These are phyloP conservation scores for Podila horticola DNA, from an alignment of 192 early-diverging fungal genomes.

Conservation along the genomic window DNA sequence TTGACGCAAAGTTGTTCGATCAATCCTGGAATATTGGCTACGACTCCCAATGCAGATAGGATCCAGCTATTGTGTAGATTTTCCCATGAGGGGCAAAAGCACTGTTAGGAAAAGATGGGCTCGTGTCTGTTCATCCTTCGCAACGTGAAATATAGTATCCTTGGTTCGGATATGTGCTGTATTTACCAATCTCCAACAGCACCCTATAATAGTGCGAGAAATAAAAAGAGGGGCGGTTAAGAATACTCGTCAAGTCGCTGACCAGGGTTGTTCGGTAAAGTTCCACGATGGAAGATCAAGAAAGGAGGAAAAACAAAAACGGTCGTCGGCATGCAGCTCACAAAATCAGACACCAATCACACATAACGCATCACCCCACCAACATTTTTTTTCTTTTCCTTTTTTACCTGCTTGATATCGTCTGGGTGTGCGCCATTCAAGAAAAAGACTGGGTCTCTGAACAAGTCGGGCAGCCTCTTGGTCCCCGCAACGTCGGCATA, in stretches of 20 bases:
- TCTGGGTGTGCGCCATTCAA: constrained; percentile 51
- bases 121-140: no score
- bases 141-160: no score
- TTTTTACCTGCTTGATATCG: constrained; percentile 51
- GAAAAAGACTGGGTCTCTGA: constrained; percentile 62
- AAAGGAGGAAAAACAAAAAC: background rate
- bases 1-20: constrained; percentile 62
- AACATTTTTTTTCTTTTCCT: background rate
- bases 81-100: no score
- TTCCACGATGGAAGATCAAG: background rate
- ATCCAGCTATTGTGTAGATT: constrained; percentile 44
- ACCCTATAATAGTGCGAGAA: background rate
- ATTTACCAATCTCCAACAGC: constrained; percentile 1
- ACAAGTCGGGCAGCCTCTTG: constrained; percentile 50
- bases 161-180: background rate
- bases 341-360: background rate
- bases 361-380: background rate
- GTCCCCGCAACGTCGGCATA: constrained; percentile 39
- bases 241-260: no score
- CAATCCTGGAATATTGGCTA: constrained; percentile 56
- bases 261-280: no score
- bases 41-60: constrained; percentile 55
- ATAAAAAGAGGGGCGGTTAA: no score
- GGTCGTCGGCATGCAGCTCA: background rate
- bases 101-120: no score